Evolutionary conservation across 148 eudicot genomes (phyloP).

Genomic region (Dianthus caryophyllus): DNA sequence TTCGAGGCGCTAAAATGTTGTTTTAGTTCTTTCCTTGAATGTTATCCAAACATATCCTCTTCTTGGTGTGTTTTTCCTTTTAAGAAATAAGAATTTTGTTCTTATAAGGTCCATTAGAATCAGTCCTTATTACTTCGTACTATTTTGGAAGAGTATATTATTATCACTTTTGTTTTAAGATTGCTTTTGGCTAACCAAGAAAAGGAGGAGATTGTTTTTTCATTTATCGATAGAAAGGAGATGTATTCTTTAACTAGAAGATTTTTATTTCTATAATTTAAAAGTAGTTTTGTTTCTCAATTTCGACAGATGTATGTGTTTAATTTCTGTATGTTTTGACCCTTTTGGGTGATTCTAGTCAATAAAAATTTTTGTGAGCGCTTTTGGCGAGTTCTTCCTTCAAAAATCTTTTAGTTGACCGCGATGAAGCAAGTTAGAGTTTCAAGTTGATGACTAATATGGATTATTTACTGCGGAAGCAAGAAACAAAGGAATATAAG

Average conservation of each 20-base stretch:
- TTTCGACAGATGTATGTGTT: background rate
- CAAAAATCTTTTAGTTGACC: background rate
- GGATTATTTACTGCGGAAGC: background rate
- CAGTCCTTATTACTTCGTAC: too few relatives aligned
- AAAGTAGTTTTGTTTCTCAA: constrained; percentile 7
- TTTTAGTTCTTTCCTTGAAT: background rate
- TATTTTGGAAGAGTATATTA: background rate
- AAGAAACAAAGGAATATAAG: background rate
- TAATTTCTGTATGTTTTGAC: background rate
- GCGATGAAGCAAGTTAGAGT: background rate
- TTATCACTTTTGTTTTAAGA: background rate
- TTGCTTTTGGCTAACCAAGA: background rate
- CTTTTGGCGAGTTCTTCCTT: background rate
- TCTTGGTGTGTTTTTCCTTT: background rate
- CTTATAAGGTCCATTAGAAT: background rate
- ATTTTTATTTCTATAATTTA: background rate
- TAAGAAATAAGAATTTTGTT: background rate
- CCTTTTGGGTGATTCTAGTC: background rate
- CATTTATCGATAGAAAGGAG: background rate
- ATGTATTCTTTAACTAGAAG: too few relatives aligned
- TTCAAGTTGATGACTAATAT: background rate
- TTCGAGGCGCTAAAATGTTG: background rate
- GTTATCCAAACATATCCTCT: background rate
- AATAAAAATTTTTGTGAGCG: background rate
- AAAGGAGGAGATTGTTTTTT: background rate